Conservation (phyloP, 495 filamentous ascomycete species). For the Diplogelasinospora grovesii region DNA sequence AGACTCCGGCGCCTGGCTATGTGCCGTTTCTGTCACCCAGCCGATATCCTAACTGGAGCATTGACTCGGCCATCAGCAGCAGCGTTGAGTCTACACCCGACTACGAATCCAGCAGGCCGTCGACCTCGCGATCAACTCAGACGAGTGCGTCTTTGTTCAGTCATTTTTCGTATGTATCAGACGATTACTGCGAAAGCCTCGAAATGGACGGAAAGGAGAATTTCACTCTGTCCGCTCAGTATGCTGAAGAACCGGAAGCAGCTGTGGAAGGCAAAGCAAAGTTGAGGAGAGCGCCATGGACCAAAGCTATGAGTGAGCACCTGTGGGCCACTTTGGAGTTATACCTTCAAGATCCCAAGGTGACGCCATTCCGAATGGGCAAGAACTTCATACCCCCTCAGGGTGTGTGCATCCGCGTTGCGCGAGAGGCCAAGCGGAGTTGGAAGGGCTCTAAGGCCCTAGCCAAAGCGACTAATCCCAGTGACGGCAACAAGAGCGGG, state of each 20-base stretch:
- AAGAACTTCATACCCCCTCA: slow-evolving; percentile 81
- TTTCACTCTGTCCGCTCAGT: slow-evolving; percentile 8
- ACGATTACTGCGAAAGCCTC: slow-evolving; percentile 36
- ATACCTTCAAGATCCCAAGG: slow-evolving; percentile 85
- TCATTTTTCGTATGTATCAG: slow-evolving; percentile 39
- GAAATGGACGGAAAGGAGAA: slow-evolving; percentile 32
- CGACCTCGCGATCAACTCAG: slow-evolving; percentile 43
- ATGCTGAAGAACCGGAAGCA: slow-evolving; percentile 8
- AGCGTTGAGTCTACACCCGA: slow-evolving; percentile 44
- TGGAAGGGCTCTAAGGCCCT: slow-evolving; percentile 61
- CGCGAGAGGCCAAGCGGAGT: slow-evolving; percentile 72
- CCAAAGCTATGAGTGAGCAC: slow-evolving; percentile 83
- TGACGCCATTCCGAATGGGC: slow-evolving; percentile 88
- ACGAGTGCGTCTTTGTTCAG: slow-evolving; percentile 44
- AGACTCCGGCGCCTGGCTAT: slow-evolving; percentile 38
- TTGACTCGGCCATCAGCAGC: slow-evolving; percentile 37
- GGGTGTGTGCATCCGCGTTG: slow-evolving; percentile 83
- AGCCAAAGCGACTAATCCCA: slow-evolving; percentile 18
- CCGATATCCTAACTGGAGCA: slow-evolving; percentile 42
- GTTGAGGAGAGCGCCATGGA: slow-evolving; percentile 57
- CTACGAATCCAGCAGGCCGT: slow-evolving; percentile 45
- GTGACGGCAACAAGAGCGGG: slow-evolving; percentile 43
- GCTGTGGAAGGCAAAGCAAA: slow-evolving; percentile 16
- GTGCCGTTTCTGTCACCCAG: slow-evolving; percentile 24
- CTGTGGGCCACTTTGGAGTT: slow-evolving; percentile 85